A percentile compares a stretch with the other conserved stretches of the same genome.
phyloP scores from a whole-genome alignment of 371 early-diverging fungal species.

The Lichtheimia corymbifera region DNA sequence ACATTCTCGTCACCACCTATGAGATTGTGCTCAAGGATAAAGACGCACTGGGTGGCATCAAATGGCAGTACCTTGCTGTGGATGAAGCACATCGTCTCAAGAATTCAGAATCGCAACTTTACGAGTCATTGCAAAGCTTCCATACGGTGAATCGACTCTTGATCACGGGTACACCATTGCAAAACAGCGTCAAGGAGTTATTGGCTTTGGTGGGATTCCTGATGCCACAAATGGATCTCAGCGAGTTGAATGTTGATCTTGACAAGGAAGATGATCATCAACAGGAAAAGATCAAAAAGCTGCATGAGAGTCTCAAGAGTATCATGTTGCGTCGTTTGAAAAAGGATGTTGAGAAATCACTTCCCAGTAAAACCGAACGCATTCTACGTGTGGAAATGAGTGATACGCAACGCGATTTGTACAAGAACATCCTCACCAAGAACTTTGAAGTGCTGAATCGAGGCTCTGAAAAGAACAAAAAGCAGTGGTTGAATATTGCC shows the following conservation, averaged over 20 bases:
- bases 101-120: slow-evolving; percentile 85
- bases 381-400: slow-evolving; percentile 94
- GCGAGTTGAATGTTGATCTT: slow-evolving; percentile 57
- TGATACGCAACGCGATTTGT: slow-evolving; percentile 86
- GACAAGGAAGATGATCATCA: slow-evolving; percentile 68
- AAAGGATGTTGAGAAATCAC: slow-evolving; percentile 96
- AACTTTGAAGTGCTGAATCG: slow-evolving; percentile 90
- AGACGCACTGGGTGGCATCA: slow-evolving; percentile 69
- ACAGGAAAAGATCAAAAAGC: slow-evolving; percentile 80
- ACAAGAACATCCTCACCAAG: slow-evolving; percentile 90
- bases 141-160: slow-evolving; percentile 77
- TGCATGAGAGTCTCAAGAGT: slow-evolving; percentile 83
- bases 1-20: slow-evolving; percentile 93
- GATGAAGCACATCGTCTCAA: slow-evolving; percentile 94
- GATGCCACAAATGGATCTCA: slow-evolving; percentile 82
- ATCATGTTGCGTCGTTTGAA: slow-evolving; percentile 95
- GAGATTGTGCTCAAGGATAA: slow-evolving; percentile 94
- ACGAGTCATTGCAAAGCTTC: slow-evolving; percentile 80
- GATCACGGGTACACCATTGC: slow-evolving; percentile 91
- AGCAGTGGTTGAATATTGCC: slow-evolving; percentile 92
- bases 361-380: slow-evolving; percentile 93
- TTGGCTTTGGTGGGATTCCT: slow-evolving; percentile 80
- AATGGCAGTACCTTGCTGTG: slow-evolving; percentile 87
- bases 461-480: slow-evolving; percentile 79
- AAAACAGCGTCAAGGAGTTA: slow-evolving; percentile 88